Base-by-base conservation (phyloP, 495 filamentous ascomycete genomes). In the Aspergillus sclerotioniger region DNA sequence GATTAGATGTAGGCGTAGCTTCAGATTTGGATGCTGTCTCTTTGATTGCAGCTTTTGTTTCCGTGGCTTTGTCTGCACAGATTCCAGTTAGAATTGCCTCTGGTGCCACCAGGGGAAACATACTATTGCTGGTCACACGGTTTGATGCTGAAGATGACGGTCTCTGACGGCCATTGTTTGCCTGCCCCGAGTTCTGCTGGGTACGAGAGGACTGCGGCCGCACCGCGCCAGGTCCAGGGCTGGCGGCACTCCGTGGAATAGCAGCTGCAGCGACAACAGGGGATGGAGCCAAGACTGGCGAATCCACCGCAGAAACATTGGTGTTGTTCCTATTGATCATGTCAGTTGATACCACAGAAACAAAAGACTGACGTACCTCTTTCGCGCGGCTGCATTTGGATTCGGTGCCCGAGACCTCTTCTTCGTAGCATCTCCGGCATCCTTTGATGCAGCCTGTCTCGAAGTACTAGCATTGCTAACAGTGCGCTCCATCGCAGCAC, bases 281-380 rank as follows among this genome's bases (percentile, higher is more conserved):
- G 3, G 90, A 93, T 1, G 90, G 87, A 15, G 85, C 83, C 29
- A 89, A 67, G 1, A 84, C 82, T 29, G 90, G 90, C 0, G 90
- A 90, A 60, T 84, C 83, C 15, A 76, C 80, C 21, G 72, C 70
- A 15, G 82, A 77, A 10, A 71, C 72, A 46, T 72, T 69, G 10
- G 74, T 79, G 35, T 76, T 81, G 60, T 80, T 79, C 62, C 83
- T 85, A 57, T 29, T 56, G 12, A 29, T 28, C 9, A 32, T 6
- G 32, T 44, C 55, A 68, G 45, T 19, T 8, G 8, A 48, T 4
- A 49, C n/a, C 8, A 49, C 3, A 49, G 6, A 1, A 48, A 49
- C 33, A 37, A 37, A 15, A 37, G 9, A 37, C 33, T 8, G 50
- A 28, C 82, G 65, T 79, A 88, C 88, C 84, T 90, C 75, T 90